Evolutionary conservation across 805 yeast species (phyloP).

Genomic region (Yueomyces sinensis): DNA sequence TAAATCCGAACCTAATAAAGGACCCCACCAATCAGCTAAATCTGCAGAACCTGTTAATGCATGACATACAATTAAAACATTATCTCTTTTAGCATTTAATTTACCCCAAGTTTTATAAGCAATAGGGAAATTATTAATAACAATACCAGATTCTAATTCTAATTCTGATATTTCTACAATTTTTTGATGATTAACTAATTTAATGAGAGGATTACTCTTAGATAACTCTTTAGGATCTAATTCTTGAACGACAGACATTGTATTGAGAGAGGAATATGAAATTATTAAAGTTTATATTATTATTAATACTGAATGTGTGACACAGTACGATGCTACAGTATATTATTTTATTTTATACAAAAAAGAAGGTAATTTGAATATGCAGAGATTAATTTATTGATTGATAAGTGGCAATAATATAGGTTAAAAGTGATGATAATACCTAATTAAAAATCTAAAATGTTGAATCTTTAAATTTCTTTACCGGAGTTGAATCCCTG

Average conservation of each 20-base stretch:
- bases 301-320: too few species aligned
- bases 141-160: constrained; percentile 71
- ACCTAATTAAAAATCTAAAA: too few species aligned
- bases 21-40: constrained; percentile 99
- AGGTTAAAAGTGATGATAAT: too few species aligned
- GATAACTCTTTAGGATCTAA: constrained; percentile 13
- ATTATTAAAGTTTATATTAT: too few species aligned
- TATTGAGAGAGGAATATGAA: too few species aligned
- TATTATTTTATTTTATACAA: too few species aligned
- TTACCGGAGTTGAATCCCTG: too few species aligned
- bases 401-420: too few species aligned
- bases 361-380: too few species aligned
- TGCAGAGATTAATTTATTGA: too few species aligned
- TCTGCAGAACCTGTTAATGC: constrained; percentile 94
- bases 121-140: constrained; percentile 60
- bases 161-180: constrained; percentile 66
- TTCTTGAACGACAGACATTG: constrained; percentile 5
- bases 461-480: too few species aligned
- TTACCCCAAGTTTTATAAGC: constrained; percentile 96
- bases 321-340: too few species aligned
- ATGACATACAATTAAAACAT: constrained; percentile 85
- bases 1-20: constrained; percentile 62
- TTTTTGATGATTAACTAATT: constrained; percentile 62
- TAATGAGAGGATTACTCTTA: constrained; percentile 46
- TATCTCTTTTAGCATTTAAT: constrained; percentile 53